A percentile compares a stretch with the other conserved stretches of the same genome.
Evolutionary conservation across 2,329 filamentous ascomycete species (phyloP).

Genomic region (Nigrospora sphaerica): DNA sequence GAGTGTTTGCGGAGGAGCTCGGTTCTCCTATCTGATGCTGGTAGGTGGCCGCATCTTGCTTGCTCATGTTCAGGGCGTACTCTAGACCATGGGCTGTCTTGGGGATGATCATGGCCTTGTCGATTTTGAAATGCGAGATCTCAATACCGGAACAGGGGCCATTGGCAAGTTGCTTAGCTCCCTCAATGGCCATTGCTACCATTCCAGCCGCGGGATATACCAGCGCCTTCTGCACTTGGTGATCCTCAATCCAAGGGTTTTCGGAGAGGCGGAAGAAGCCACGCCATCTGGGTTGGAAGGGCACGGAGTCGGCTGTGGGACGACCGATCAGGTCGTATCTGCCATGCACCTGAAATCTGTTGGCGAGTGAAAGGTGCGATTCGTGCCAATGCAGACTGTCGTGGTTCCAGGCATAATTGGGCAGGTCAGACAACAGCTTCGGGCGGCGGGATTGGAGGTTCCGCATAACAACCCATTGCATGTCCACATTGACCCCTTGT

Average conservation of each 20-base stretch:
- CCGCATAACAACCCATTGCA: conserved; percentile 13
- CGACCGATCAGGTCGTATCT: conserved; percentile 45
- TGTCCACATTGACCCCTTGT: conserved; percentile 8
- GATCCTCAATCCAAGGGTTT: conserved; percentile 45
- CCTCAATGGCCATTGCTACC: conserved; percentile 41
- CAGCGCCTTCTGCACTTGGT: conserved; percentile 41
- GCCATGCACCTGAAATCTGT: conserved; percentile 35
- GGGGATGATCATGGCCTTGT: conserved; percentile 44
- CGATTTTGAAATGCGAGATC: conserved; percentile 37
- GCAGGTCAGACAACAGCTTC: conserved; percentile 34
- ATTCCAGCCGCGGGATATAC: conserved; percentile 46
- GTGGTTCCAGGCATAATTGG: conserved; percentile 50
- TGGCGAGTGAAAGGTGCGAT: conserved; percentile 34
- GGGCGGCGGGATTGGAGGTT: conserved; percentile 7
- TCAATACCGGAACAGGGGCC: conserved; percentile 29
- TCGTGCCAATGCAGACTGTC: conserved; percentile 46
- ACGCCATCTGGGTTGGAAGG: conserved; percentile 40
- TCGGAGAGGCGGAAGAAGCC: conserved; percentile 40
- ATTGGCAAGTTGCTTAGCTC: conserved; percentile 29
- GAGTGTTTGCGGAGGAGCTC: conserved; percentile 8
- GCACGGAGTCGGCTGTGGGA: conserved; percentile 33
- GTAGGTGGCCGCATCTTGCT: neutral
- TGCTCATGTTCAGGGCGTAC: conserved; percentile 36
- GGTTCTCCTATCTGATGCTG: neutral
- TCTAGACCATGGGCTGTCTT: conserved; percentile 39